Percentiles rank a stretch among this genome's conserved stretches.
These are phyloP conservation scores for Myxozyma geophila DNA, from an alignment of 805 yeast genomes.

Conservation along the genomic window DNA sequence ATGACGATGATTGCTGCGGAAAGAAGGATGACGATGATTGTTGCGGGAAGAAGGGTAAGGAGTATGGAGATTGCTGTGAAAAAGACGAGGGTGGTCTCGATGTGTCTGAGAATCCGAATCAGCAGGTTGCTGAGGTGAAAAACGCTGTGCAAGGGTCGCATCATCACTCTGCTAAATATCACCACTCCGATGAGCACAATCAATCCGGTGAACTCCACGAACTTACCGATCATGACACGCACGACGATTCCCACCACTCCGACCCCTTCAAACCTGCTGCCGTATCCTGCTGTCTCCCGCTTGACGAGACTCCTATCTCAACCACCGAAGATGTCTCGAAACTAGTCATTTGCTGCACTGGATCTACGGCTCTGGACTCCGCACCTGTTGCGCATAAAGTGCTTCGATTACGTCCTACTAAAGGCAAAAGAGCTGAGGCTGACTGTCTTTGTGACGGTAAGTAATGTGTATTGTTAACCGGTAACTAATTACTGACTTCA, in stretches of 20 bases:
- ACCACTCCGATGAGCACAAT: too few species aligned
- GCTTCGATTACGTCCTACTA: constrained; percentile 7
- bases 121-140: too few species aligned
- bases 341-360: constrained; percentile 12
- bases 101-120: background rate
- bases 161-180: too few species aligned
- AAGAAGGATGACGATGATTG: background rate
- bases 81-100: background rate
- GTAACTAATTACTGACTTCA: background rate
- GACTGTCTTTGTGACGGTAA: constrained; percentile 22
- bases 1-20: background rate
- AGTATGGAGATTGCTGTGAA: background rate
- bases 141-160: too few species aligned
- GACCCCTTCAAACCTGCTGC: background rate
- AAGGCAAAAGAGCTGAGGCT: constrained; percentile 3
- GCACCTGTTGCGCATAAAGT: constrained; percentile 10
- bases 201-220: background rate
- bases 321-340: background rate
- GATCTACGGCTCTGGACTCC: background rate
- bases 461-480: background rate
- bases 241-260: background rate
- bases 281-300: constrained; percentile 2
- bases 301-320: background rate
- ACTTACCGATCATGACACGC: background rate
- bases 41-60: background rate